These are phyloP conservation scores for Starmera amethionina DNA, from an alignment of 805 yeast species.

Conservation along the genomic window DNA sequence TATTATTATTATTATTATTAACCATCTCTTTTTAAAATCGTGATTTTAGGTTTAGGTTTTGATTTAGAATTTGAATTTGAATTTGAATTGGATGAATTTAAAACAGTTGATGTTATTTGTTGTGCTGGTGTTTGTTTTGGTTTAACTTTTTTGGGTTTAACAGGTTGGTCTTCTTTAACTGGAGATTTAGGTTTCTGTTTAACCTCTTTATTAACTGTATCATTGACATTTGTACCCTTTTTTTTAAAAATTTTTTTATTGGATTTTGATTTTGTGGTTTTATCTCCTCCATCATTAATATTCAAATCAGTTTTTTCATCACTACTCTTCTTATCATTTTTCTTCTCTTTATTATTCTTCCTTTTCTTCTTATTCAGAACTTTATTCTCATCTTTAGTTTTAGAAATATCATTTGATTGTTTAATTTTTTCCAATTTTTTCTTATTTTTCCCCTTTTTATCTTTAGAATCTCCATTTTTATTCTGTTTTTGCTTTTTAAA, in stretches of 20 bases:
- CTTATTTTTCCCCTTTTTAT: background rate
- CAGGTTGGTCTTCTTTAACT: background rate
- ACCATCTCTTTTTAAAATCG: background rate
- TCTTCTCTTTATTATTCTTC: background rate
- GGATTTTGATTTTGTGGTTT: slow-evolving; percentile 2
- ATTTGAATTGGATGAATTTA: no score
- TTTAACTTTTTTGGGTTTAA: no score
- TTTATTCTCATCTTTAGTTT: slow-evolving; percentile 1
- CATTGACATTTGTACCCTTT: no score
- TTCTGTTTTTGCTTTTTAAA: background rate
- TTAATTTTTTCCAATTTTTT: background rate
- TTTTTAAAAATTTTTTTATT: background rate
- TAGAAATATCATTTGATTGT: background rate
- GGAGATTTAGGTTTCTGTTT: background rate
- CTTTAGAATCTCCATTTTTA: slow-evolving; percentile 1
- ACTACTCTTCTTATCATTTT: slow-evolving; percentile 1
- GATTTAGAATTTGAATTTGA: background rate
- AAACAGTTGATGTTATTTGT: no score
- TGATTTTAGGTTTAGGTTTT: background rate
- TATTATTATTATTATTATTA: background rate
- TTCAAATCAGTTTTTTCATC: slow-evolving; percentile 4
- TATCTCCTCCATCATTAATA: slow-evolving; percentile 2
- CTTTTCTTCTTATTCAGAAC: background rate
- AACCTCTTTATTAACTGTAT: background rate
- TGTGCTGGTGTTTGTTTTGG: no score